Conservation (phyloP, 441 rosid genomes). For the Euphorbia celastroides region DNA sequence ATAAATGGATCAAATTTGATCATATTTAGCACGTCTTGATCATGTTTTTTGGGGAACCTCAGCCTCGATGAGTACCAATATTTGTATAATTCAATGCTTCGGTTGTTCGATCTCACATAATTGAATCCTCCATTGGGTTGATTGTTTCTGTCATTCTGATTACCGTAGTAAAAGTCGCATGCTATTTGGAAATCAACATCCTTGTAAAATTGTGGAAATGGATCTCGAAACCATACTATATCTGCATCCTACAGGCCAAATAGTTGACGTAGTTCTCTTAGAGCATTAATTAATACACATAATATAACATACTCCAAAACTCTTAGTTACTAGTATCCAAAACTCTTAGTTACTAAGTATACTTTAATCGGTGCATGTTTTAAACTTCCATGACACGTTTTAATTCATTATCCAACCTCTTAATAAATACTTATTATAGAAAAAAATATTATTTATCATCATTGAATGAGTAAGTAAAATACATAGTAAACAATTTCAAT, state of each 20-base stretch:
- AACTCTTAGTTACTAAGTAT: too few relatives aligned
- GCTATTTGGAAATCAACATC: constrained; percentile 81
- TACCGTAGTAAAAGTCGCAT: constrained; percentile 57
- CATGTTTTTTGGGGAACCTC: constrained; percentile 48
- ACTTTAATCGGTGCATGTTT: too few relatives aligned
- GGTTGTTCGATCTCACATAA: constrained; percentile 58
- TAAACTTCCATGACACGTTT: too few relatives aligned
- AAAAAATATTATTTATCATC: too few relatives aligned
- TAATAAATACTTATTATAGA: too few relatives aligned
- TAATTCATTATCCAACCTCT: too few relatives aligned
- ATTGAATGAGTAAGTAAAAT: too few relatives aligned
- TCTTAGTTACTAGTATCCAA: too few relatives aligned
- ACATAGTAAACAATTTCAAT: too few relatives aligned
- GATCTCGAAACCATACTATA: constrained; percentile 82
- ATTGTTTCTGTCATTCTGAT: constrained; percentile 41
- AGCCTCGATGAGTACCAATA: constrained; percentile 65
- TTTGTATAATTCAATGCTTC: constrained; percentile 65
- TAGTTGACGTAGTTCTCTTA: too few relatives aligned
- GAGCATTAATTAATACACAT: too few relatives aligned
- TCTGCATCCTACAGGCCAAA: constrained; percentile 60
- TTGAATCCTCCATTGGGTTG: constrained; percentile 76
- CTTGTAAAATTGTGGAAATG: constrained; percentile 56
- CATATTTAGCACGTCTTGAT: constrained; percentile 67
- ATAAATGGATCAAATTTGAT: constrained; percentile 50
- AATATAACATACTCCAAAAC: too few relatives aligned